A percentile compares a stretch with the other conserved stretches of the same genome.
Evolutionary conservation across 1,139 yeast species (phyloP).

Genomic region (Yamadazyma pseudoaaseri): DNA sequence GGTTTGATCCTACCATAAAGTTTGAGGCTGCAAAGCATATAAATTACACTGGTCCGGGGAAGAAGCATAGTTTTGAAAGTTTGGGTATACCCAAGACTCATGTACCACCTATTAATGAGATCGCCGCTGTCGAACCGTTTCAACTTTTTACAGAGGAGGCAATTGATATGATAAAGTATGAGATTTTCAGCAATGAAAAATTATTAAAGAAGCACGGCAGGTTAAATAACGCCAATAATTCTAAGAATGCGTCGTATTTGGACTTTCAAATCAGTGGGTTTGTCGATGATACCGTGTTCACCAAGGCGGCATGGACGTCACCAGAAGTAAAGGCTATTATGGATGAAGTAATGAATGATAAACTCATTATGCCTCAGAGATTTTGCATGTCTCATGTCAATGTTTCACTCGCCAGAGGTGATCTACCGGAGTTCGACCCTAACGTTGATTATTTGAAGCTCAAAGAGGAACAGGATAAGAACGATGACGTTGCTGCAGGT

Average conservation of each 20-base stretch:
- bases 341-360: conserved; percentile 20
- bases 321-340: conserved; percentile 20
- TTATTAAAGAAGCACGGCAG: conserved; percentile 27
- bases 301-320: conserved; percentile 20
- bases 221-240: conserved; percentile 17
- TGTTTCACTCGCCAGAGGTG: conserved; percentile 19
- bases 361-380: conserved; percentile 21
- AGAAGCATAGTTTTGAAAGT: conserved; percentile 16
- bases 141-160: conserved; percentile 30
- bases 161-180: conserved; percentile 28
- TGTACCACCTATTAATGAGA: conserved; percentile 20
- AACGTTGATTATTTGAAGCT: conserved; percentile 9
- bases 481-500: conserved; percentile 10
- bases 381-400: conserved; percentile 26
- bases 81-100: conserved; percentile 27
- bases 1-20: conserved; percentile 22
- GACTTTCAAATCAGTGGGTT: conserved; percentile 33
- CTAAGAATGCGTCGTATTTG: conserved; percentile 18
- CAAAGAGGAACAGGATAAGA: conserved; percentile 12
- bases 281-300: conserved; percentile 22
- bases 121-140: conserved; percentile 33
- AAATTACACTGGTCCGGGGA: conserved; percentile 13
- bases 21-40: conserved; percentile 28
- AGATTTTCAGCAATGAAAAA: conserved; percentile 22
- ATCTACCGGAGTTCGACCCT: conserved; percentile 11